phyloP scores from a whole-genome alignment of 345 rosid genomes.

The Linum trigynum region DNA sequence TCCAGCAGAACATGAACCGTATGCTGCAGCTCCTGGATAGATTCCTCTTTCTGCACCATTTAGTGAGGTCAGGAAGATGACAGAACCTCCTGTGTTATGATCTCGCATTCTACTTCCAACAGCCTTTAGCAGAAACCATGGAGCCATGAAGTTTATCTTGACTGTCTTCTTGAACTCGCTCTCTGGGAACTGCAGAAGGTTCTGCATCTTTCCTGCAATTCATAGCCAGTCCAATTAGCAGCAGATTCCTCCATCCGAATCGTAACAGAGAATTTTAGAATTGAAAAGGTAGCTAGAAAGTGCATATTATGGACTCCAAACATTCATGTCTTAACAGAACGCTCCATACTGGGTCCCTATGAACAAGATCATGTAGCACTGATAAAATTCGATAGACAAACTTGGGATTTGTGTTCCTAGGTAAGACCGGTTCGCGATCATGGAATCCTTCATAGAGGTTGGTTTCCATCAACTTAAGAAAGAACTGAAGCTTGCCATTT shows the following conservation, averaged over 20 bases:
- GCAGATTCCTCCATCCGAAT: background rate
- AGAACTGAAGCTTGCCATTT: background rate
- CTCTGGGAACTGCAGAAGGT: constrained; percentile 46
- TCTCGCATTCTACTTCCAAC: constrained; percentile 65
- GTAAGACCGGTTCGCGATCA: too few species aligned
- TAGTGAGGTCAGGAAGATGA: constrained; percentile 53
- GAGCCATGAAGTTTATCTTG: constrained; percentile 56
- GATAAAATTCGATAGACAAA: too few species aligned
- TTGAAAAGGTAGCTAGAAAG: background rate
- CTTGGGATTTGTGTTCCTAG: too few species aligned
- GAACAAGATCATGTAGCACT: too few species aligned
- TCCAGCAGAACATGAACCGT: constrained; percentile 62
- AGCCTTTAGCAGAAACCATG: constrained; percentile 72
- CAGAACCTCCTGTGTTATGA: constrained; percentile 55
- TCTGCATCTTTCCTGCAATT: constrained; percentile 55
- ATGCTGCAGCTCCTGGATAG: constrained; percentile 78
- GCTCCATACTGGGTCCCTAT: too few species aligned
- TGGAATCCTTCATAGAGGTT: too few species aligned
- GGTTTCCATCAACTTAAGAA: too few species aligned
- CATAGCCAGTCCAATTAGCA: background rate
- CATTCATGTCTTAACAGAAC: background rate
- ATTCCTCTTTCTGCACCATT: constrained; percentile 73
- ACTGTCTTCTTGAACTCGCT: constrained; percentile 49
- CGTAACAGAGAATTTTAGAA: too few species aligned
- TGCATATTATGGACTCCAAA: background rate